Evolutionary conservation across 805 yeast genomes (phyloP).

Genomic region (Grigorovia yakushimaensis): DNA sequence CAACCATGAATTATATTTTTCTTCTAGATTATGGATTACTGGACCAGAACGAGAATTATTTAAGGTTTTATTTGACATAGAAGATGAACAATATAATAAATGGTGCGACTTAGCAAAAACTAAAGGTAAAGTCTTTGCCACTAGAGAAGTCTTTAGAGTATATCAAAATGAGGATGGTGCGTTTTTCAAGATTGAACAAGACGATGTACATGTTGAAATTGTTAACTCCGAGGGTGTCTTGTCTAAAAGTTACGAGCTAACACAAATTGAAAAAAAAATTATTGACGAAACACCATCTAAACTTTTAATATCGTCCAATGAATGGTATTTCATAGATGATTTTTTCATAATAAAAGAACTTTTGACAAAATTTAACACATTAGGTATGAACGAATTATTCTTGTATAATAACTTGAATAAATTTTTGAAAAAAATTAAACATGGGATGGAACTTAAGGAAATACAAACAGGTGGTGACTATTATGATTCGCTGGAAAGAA

Average conservation of each 20-base stretch:
- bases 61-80: slow-evolving; percentile 23
- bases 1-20: slow-evolving; percentile 35
- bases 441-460: slow-evolving; percentile 48
- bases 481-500: slow-evolving; percentile 34
- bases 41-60: slow-evolving; percentile 61
- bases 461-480: slow-evolving; percentile 41
- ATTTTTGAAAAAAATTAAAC: slow-evolving; percentile 1
- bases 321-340: slow-evolving; percentile 65
- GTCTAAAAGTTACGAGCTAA: slow-evolving; percentile 7
- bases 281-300: slow-evolving; percentile 56
- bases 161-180: slow-evolving; percentile 13
- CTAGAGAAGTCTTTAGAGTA: slow-evolving; percentile 18
- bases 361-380: slow-evolving; percentile 53
- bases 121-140: slow-evolving; percentile 14
- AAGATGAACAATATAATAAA: slow-evolving; percentile 16
- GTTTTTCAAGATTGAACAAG: slow-evolving; percentile 10
- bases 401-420: slow-evolving; percentile 42
- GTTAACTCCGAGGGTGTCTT: slow-evolving; percentile 13
- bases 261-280: slow-evolving; percentile 42
- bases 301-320: slow-evolving; percentile 35
- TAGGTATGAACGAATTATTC: slow-evolving; percentile 56
- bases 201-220: slow-evolving; percentile 12
- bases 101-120: slow-evolving; percentile 20
- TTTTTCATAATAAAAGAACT: slow-evolving; percentile 45
- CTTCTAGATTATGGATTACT: slow-evolving; percentile 78